Conservation (phyloP, 2,329 filamentous ascomycete species). For the Cucurbitaria berberidis region DNA sequence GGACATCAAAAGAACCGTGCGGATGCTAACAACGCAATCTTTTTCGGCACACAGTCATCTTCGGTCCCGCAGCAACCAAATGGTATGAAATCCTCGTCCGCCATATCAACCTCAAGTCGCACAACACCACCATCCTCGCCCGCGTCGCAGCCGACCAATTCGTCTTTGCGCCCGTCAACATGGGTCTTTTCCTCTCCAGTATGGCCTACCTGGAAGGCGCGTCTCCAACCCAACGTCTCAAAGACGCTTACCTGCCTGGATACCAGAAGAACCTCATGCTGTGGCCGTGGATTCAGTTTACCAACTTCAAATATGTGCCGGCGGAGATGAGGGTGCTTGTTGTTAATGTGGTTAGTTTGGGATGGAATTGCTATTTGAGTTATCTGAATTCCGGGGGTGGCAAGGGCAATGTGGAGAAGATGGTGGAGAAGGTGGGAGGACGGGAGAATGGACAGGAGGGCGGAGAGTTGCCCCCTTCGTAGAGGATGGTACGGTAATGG, state of each 20-base stretch:
- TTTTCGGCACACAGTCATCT: slow-evolving; percentile 72
- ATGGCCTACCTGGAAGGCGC: slow-evolving; percentile 83
- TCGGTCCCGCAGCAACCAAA: slow-evolving; percentile 84
- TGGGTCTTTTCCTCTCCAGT: slow-evolving; percentile 77
- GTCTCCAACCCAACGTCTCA: slow-evolving; percentile 70
- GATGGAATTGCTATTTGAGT: slow-evolving; percentile 53
- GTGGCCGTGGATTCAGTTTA: slow-evolving; percentile 83
- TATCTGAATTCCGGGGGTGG: slow-evolving; percentile 46
- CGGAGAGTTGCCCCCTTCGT: slow-evolving; percentile 34
- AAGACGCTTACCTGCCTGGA: slow-evolving; percentile 72
- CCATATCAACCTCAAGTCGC: slow-evolving; percentile 67
- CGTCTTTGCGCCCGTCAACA: slow-evolving; percentile 82
- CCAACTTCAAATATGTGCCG: slow-evolving; percentile 88
- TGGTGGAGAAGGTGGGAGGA: slow-evolving; percentile 19
- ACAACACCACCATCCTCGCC: slow-evolving; percentile 73
- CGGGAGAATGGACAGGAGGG: slow-evolving; percentile 30
- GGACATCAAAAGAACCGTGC: too few relatives aligned
- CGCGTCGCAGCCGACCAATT: slow-evolving; percentile 80
- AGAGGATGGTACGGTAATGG: slow-evolving; percentile 1
- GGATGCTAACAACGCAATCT: not conserved
- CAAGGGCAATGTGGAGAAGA: slow-evolving; percentile 10
- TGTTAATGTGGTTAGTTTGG: slow-evolving; percentile 80
- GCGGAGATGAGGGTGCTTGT: slow-evolving; percentile 82
- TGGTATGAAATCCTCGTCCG: slow-evolving; percentile 85
- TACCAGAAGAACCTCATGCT: slow-evolving; percentile 85